Conservation (phyloP, 192 early-diverging fungal species). For the Entomortierella chlamydospora region DNA sequence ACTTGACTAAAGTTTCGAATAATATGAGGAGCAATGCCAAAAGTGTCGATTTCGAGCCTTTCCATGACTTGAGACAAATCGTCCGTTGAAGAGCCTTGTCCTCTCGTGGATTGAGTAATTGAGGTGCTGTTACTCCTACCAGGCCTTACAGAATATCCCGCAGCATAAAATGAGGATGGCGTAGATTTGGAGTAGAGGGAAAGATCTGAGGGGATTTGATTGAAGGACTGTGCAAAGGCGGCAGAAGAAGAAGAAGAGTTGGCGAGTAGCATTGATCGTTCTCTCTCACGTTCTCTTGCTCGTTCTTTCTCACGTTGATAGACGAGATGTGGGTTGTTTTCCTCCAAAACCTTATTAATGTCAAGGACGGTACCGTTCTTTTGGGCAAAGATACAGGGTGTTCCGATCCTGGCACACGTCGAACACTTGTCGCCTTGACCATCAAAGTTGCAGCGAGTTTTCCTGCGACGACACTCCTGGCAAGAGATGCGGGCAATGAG, state of each 20-base stretch:
- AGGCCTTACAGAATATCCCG: conserved; percentile 9
- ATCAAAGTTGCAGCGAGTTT: conserved; percentile 48
- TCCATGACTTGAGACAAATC: conserved; percentile 48
- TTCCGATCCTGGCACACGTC: conserved; percentile 41
- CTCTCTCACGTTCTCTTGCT: conserved; percentile 18
- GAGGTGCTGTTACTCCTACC: conserved; percentile 42
- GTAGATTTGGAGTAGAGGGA: conserved; percentile 18
- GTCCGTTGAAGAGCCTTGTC: conserved; percentile 16
- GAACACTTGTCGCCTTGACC: conserved; percentile 47
- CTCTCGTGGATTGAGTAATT: not conserved
- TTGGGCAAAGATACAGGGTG: conserved; percentile 39
- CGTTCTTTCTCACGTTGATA: conserved; percentile 41
- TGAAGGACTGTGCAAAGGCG: not conserved
- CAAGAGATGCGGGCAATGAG: conserved; percentile 54
- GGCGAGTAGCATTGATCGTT: not conserved
- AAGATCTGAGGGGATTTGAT: not conserved
- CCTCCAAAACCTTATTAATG: conserved; percentile 49
- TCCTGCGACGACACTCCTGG: conserved; percentile 43
- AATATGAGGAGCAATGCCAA: conserved; percentile 42
- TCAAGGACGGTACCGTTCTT: conserved; percentile 46
- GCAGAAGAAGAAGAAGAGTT: conserved; percentile 8
- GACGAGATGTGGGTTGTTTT: conserved; percentile 40
- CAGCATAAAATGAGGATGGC: conserved; percentile 26
- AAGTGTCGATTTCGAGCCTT: conserved; percentile 38
- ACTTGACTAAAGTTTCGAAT: conserved; percentile 45